These are phyloP conservation scores for Rosa lucieae DNA, from an alignment of 306 rosid species.

Conservation along the genomic window DNA sequence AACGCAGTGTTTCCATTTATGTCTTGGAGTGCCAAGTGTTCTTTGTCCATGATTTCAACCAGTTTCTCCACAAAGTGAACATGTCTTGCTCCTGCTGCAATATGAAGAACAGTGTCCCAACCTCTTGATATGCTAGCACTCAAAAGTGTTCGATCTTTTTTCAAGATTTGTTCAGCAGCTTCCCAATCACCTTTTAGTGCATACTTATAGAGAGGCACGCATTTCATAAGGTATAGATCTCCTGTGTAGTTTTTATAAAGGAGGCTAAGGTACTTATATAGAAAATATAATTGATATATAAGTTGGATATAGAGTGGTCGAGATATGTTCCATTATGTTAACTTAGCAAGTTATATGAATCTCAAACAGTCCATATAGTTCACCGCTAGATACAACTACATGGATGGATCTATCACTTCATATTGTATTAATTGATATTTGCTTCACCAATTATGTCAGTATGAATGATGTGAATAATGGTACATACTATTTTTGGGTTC, in stretches of 20 bases:
- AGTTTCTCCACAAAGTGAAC: constrained; percentile 21
- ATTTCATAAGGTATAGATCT: not conserved
- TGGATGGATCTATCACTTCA: not conserved
- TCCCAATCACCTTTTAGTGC: constrained; percentile 23
- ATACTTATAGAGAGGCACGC: constrained; percentile 13
- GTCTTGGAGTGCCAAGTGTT: constrained; percentile 7
- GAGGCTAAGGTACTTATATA: not conserved
- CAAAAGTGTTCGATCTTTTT: not conserved
- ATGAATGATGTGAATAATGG: not conserved
- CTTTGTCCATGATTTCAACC: not conserved
- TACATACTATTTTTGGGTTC: not conserved
- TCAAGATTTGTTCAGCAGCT: not conserved
- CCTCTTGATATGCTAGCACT: not conserved
- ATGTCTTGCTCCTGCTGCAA: constrained; percentile 18
- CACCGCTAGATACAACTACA: not conserved
- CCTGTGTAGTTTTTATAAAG: not conserved
- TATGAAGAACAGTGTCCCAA: constrained; percentile 11
- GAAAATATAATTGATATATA: not conserved
- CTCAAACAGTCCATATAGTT: not conserved
- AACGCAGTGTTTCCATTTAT: constrained; percentile 3
- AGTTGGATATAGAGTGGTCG: not conserved
- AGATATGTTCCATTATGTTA: not conserved
- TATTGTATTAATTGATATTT: not conserved
- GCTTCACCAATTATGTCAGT: not conserved
- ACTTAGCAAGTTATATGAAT: not conserved